Conservation (phyloP, 768 basidiomycete species). For the Russula sp. region DNA sequence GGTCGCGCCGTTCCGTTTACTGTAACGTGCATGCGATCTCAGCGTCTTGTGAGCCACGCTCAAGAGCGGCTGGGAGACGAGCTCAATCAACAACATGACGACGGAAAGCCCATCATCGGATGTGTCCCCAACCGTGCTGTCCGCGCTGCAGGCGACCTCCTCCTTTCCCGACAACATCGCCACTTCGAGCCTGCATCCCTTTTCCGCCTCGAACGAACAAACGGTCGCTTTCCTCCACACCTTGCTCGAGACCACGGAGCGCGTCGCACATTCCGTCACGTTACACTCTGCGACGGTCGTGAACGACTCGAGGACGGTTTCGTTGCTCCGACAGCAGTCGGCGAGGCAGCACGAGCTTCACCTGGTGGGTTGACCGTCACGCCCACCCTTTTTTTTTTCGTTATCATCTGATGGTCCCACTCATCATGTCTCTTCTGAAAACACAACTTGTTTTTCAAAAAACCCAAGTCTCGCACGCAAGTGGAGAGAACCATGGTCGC, state of each 20-base stretch:
- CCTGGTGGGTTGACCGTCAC: too few relatives aligned
- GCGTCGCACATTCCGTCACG: conserved; percentile 4
- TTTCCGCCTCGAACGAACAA: conserved; percentile 12
- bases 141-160: neutral
- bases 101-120: conserved; percentile 1
- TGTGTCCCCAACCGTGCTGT: conserved; percentile 10
- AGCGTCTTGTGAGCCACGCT: neutral
- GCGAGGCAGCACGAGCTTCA: conserved; percentile 12
- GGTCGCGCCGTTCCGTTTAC: neutral
- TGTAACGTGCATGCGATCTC: neutral
- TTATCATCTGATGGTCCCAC: neutral
- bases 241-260: conserved; percentile 12
- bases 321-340: conserved; percentile 17
- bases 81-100: conserved; percentile 11
- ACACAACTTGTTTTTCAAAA: neutral
- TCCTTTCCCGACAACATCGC: neutral
- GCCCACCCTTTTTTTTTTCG: neutral
- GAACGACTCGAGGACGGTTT: conserved; percentile 19
- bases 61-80: neutral
- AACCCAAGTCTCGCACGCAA: conserved; percentile 16
- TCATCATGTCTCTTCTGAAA: neutral
- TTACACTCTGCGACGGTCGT: conserved; percentile 11
- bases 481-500: conserved; percentile 7
- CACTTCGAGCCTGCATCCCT: neutral
- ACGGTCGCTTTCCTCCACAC: conserved; percentile 10